Percentiles rank a stretch among this genome's conserved stretches.
Evolutionary conservation across 23 red algal genomes (phyloP).

Genomic region (Gracilaria gracilis): DNA sequence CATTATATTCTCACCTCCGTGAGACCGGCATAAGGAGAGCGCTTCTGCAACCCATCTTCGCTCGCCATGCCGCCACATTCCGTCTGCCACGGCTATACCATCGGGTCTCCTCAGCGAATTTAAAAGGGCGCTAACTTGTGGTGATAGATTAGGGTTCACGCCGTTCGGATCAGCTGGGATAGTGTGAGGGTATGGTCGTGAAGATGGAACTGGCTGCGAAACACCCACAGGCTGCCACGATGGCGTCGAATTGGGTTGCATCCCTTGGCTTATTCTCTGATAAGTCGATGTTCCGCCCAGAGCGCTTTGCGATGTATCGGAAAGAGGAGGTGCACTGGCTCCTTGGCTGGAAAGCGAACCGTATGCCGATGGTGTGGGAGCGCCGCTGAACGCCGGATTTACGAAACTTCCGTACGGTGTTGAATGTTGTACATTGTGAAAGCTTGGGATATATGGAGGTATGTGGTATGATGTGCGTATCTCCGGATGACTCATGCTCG

Average conservation of each 20-base stretch:
- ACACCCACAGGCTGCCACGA: no score
- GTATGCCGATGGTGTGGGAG: neutral
- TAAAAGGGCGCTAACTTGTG: neutral
- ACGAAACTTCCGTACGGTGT: no score
- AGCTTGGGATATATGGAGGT: neutral
- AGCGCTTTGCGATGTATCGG: conserved; percentile 15
- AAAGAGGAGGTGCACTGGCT: conserved; percentile 10
- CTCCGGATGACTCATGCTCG: conserved; percentile 26
- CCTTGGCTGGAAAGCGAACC: neutral
- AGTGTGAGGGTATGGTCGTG: neutral
- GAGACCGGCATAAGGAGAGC: neutral
- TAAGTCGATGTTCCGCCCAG: conserved; percentile 2
- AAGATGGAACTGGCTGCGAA: neutral
- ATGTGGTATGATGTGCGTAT: neutral
- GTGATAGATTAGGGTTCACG: neutral
- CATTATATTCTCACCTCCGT: neutral
- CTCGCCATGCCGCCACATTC: conserved; percentile 6
- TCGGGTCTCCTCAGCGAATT: neutral
- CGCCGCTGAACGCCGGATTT: neutral
- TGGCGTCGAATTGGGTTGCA: neutral
- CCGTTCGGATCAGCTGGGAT: neutral
- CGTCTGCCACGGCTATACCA: neutral
- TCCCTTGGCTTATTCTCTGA: neutral
- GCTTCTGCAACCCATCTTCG: neutral
- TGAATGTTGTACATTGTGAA: neutral